Evolutionary conservation across 1,284 basidiomycete species (phyloP), one percentile per base, ranked within the genome.

Genomic region (Testicularia cyperi): DNA sequence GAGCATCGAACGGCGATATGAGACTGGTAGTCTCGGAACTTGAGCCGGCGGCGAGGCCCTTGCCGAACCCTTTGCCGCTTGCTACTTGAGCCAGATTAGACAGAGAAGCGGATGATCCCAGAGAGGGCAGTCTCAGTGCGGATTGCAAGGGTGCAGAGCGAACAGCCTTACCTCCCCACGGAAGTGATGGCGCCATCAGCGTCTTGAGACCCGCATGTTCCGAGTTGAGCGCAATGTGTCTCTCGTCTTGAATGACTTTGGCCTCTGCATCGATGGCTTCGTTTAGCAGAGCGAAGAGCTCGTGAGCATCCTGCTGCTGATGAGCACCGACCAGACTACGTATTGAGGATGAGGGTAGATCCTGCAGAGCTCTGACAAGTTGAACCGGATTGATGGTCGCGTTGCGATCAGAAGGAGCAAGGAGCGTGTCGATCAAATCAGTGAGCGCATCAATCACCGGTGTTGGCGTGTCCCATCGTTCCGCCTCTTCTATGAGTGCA

Each of bases 261-360:
- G 65, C 60, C 41, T 76, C 74, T 6, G 53, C 49, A 23, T 69
- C 62, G 18, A 76, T 48, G 2, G 71, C 69, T n/a, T 63, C 52
- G 27, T 65, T 53, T 24, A 76, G 63, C 4, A 76, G 58, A 1
- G 71, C 62, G 34, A 70, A 66, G 13, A 76, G 63, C 44, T 76
- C 74, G 35, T 76, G 74, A 2, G 74, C 72, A 30, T 76, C 74
- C 32, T 76, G 74, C 38, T 76, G 74, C 49, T 74, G 70, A 16
- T 75, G 74, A 5, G 74, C 74, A 1, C 54, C 57, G 3, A 73
- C 44, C 13, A 76, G 60, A 9, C 67, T 60, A 7, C 71, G 53
- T 13, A 70, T 49, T 1, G 68, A 69, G 1, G 64, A 62, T 1
- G 57, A 60, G 14, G 56, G 56, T 23, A 66, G 42, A 13, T 45